Conservation (phyloP, 2,329 filamentous ascomycete species). For the Calonectria multiphialidica region DNA sequence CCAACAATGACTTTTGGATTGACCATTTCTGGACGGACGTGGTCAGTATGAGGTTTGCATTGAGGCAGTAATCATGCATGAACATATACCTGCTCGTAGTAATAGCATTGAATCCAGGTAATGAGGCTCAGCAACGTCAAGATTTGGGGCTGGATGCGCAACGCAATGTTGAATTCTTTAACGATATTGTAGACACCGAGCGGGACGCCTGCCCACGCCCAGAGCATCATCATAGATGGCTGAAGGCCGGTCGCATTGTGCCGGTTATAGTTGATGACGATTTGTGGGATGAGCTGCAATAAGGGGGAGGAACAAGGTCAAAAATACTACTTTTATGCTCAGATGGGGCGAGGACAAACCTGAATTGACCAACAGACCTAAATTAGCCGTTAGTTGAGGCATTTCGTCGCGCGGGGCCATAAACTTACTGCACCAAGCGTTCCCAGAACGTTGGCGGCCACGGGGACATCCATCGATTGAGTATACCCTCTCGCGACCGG, state of each 20-base stretch:
- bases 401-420: neutral
- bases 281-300: conserved; percentile 76
- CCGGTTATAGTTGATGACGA: conserved; percentile 74
- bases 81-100: conserved; percentile 52
- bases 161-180: conserved; percentile 54
- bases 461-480: conserved; percentile 9
- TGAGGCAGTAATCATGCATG: rapidly evolving
- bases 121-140: conserved; percentile 55
- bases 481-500: neutral
- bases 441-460: conserved; percentile 16
- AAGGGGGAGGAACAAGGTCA: neutral
- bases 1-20: conserved; percentile 58
- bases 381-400: conserved; percentile 4
- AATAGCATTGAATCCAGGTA: conserved; percentile 58
- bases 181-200: conserved; percentile 66
- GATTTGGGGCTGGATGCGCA: conserved; percentile 58
- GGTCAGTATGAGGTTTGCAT: conserved; percentile 10
- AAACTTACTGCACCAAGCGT: conserved; percentile 15
- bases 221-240: conserved; percentile 79
- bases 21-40: conserved; percentile 61
- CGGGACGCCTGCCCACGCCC: conserved; percentile 76
- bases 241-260: conserved; percentile 76
- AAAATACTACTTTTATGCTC: neutral
- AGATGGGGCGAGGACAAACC: neutral
- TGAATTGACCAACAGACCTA: conserved; percentile 21